Base-by-base conservation (phyloP, 2,329 filamentous ascomycete species). In the Fusarium sororula region DNA sequence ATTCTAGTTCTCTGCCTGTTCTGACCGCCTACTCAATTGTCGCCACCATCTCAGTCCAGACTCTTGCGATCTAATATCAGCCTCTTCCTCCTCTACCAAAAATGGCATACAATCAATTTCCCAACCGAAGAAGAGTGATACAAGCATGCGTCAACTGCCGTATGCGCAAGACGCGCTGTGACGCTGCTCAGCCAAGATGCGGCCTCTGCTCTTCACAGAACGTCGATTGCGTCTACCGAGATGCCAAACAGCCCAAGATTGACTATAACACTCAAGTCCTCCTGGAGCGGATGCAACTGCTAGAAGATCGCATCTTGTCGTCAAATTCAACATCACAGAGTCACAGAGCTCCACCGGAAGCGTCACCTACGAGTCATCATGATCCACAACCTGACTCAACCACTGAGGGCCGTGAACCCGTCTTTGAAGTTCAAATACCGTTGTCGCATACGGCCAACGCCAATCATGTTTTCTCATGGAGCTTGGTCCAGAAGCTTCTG, bases 131-230 rank as follows among this genome's bases (percentile, higher is more conserved):
- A 11, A 58, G 72, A 7, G 72, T 74, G 1, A 58, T 54, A 26
- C 79, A 81, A 55, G 79, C 79, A 28, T 81, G 79, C 38, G 73
- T 73, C 5, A 79, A 79, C 20, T 81, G 79, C 50, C 76, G 79
- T 10, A 66, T 72, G n/a, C 77, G 79, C 30, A 81, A 81, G 65
- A 79, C 76, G 6, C 75, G 79, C 5, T 81, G 79, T 48, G 79
- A 81, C 51, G 79, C 79, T 17, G 77, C 68, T 3, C 68, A 79
- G 55, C 79, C 79, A 7, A 72, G 69, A 61, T 81, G 79, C 54
- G 73, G 79, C 30, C 64, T 79, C 13, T 81, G 79, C 47, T 39
- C 71, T n/a, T 44, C 69, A 4, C 78, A 80, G 12, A 72, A 78
- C 32, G 78, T 80, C 4, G 79, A 79, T 38, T 81, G 79, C 59